These are phyloP conservation scores for Dothideomycetes sp. DNA, from an alignment of 2,329 filamentous ascomycete genomes.

Conservation along the genomic window DNA sequence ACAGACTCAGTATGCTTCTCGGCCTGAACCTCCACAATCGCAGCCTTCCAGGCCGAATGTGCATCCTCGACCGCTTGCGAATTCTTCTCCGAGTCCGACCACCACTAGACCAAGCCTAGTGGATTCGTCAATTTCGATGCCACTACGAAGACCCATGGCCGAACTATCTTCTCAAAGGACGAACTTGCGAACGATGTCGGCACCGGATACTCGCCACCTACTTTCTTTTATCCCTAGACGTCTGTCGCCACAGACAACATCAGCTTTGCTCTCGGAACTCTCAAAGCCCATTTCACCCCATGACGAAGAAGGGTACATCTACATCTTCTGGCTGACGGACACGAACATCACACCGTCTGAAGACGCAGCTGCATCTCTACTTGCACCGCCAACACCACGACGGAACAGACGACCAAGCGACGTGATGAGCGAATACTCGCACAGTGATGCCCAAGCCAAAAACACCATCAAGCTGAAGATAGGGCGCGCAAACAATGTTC, in stretches of 20 bases:
- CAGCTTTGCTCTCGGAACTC: slow-evolving; percentile 64
- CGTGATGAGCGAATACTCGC: slow-evolving; percentile 23
- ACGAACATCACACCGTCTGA: slow-evolving; percentile 43
- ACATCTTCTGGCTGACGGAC: slow-evolving; percentile 95
- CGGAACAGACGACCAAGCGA: slow-evolving; percentile 18
- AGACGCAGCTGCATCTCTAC: slow-evolving; percentile 21
- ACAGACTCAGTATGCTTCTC: too few relatives aligned
- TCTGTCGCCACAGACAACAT: slow-evolving; percentile 56
- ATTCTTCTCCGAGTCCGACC: too few relatives aligned
- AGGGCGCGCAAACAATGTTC: slow-evolving; percentile 67
- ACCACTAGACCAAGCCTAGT: too few relatives aligned
- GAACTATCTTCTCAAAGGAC: neutral
- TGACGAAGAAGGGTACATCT: slow-evolving; percentile 86
- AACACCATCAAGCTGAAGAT: slow-evolving; percentile 59
- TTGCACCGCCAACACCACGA: slow-evolving; percentile 13
- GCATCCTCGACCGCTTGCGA: too few relatives aligned
- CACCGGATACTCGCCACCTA: slow-evolving; percentile 23
- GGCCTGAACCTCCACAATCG: too few relatives aligned
- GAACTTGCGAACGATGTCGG: slow-evolving; percentile 9
- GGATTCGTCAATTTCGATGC: neutral
- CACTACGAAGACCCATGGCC: slow-evolving; percentile 3
- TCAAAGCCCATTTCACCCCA: slow-evolving; percentile 60
- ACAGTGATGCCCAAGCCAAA: slow-evolving; percentile 11
- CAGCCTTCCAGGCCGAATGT: too few relatives aligned
- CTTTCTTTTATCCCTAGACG: slow-evolving; percentile 59